Evolutionary conservation across 345 rosid species (phyloP).

Genomic region (Populus davidiana): DNA sequence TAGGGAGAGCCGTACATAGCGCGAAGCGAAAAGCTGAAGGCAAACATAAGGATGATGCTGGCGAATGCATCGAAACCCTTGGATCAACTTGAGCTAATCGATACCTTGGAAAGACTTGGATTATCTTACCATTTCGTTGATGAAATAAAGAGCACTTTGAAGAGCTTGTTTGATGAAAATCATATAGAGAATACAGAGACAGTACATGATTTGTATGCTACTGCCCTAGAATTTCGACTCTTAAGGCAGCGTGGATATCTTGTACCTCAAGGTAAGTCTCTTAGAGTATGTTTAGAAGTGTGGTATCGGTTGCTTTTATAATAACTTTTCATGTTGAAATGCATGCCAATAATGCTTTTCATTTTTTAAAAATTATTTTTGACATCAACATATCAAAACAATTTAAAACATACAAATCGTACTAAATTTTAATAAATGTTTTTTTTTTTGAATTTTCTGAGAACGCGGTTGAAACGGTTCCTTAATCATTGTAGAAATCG

Average conservation of each 20-base stretch:
- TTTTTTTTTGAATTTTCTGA: too few relatives aligned
- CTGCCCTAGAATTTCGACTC: conserved; percentile 11
- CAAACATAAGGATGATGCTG: conserved; percentile 8
- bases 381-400: too few relatives aligned
- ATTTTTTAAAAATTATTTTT: too few relatives aligned
- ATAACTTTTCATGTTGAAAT: too few relatives aligned
- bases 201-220: not conserved
- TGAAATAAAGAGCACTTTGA: not conserved
- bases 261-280: not conserved
- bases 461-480: too few relatives aligned
- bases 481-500: rapidly evolving
- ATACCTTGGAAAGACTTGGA: conserved; percentile 16
- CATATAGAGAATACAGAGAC: not conserved
- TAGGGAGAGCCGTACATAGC: conserved; percentile 6
- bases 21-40: not conserved
- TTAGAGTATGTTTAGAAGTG: too few relatives aligned
- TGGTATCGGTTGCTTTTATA: too few relatives aligned
- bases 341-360: too few relatives aligned
- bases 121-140: conserved; percentile 2
- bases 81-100: conserved; percentile 13
- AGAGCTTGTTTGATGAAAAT: not conserved
- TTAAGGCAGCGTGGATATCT: not conserved
- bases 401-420: too few relatives aligned
- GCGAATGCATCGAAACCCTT: not conserved
- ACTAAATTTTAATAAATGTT: too few relatives aligned